Evolutionary conservation across 2,329 filamentous ascomycete genomes (phyloP), one percentile per base, ranked within the genome.

Genomic region (Aspergillus niger): DNA sequence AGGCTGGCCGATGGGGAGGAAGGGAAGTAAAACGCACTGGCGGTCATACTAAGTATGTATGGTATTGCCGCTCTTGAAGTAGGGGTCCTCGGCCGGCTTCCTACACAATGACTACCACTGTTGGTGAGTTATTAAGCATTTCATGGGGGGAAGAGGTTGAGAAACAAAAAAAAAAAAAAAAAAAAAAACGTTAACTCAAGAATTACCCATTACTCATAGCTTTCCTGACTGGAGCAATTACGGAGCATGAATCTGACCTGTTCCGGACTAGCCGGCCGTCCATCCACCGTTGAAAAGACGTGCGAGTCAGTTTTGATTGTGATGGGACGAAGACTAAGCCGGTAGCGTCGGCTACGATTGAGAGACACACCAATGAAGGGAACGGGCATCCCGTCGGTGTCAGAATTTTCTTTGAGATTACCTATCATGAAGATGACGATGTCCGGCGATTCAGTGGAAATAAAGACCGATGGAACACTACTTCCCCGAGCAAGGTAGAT

Each of bases 271-370:
- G 50, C 22, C 28, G n/a, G n/a, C 8, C 22, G 13, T 32, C 11
- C 5, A 38, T 55, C 38, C 36, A 24, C 52, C 36, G 36, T 44
- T 20, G 51, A 41, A 36, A 26, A 15, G 51, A 15, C 24, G 26
- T 36, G 26, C 55, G 62, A 63, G 53, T 59, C 62, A 62, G 53
- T 61, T 59, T 36, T 62, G 49, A 59, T 59, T 63, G 54, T 48
- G 49, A 62, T 51, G 50, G 57, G 36, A 62, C 53, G 39, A 39
- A 49, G 36, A 61, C 48, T 56, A 22, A 55, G 15, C 43, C 30
- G 43, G 38, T 55, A 44, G 52, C 38, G 52, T n/a, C 48, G 43
- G 11, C 28, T 50, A 38, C 41, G 32, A 17, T 24, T 32, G n/a
- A 50, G 11, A 30, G 32, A 30, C 26, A 44, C 51, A 44, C 17